Evolutionary conservation across 2,329 filamentous ascomycete species (phyloP).

Genomic region (Cladosporium sp.): DNA sequence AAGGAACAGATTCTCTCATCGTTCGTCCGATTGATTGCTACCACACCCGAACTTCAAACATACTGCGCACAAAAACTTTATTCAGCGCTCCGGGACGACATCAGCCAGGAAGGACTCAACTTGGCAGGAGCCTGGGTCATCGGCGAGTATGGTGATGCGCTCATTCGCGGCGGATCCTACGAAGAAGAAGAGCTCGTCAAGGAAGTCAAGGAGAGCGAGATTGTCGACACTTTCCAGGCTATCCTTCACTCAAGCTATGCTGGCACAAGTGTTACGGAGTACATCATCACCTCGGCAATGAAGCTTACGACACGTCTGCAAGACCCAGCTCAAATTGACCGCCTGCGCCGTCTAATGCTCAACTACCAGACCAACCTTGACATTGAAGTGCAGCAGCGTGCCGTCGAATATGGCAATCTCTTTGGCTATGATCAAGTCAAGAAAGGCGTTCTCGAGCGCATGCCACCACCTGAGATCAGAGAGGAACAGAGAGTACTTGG

Average conservation of each 20-base stretch:
- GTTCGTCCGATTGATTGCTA: constrained; percentile 92
- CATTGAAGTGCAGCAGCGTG: constrained; percentile 92
- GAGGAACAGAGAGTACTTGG: constrained; percentile 91
- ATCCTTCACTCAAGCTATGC: constrained; percentile 95
- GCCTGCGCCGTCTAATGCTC: constrained; percentile 75
- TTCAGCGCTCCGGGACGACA: constrained; percentile 86
- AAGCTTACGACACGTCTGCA: constrained; percentile 88
- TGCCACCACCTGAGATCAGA: constrained; percentile 95
- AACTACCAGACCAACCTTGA: constrained; percentile 82
- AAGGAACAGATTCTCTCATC: constrained; percentile 98
- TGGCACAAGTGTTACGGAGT: constrained; percentile 87
- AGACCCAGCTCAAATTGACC: constrained; percentile 81
- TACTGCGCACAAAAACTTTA: constrained; percentile 97
- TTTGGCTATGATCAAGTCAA: constrained; percentile 87
- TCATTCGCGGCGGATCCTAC: constrained; percentile 86
- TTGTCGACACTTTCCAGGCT: constrained; percentile 87
- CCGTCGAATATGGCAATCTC: constrained; percentile 93
- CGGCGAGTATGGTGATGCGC: constrained; percentile 89
- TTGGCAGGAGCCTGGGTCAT: constrained; percentile 96
- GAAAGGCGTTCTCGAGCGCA: constrained; percentile 89
- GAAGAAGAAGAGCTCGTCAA: constrained; percentile 89
- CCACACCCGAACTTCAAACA: constrained; percentile 89
- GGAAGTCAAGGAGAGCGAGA: constrained; percentile 80
- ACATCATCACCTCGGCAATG: constrained; percentile 91
- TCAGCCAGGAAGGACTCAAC: constrained; percentile 93